Percentiles rank a stretch among this genome's conserved stretches.
phyloP scores from a whole-genome alignment of 2,329 filamentous ascomycete species.

The Colletotrichum neosansevieriae region DNA sequence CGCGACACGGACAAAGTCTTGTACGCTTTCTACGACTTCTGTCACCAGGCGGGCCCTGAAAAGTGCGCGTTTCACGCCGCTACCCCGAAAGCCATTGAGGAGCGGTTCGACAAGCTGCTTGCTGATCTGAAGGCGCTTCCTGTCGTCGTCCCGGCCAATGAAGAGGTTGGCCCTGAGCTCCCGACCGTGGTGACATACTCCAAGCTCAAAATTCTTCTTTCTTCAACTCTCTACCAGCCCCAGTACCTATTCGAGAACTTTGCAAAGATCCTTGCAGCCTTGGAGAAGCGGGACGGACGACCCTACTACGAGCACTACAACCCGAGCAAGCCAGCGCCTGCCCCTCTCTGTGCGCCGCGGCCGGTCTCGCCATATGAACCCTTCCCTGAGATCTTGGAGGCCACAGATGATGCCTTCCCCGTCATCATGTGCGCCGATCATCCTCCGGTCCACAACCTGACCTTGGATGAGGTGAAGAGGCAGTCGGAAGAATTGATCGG shows the following conservation, averaged over 20 bases:
- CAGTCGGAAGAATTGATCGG: conserved; percentile 50
- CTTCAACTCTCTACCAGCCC: conserved; percentile 59
- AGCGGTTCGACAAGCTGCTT: conserved; percentile 55
- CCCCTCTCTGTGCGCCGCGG: conserved; percentile 48
- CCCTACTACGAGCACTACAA: conserved; percentile 53
- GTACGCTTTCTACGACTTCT: conserved; percentile 64
- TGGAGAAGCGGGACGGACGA: conserved; percentile 58
- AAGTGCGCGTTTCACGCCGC: conserved; percentile 59
- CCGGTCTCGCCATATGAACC: conserved; percentile 49
- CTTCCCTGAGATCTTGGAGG: conserved; percentile 47
- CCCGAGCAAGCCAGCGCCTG: conserved; percentile 33
- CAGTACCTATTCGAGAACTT: conserved; percentile 55
- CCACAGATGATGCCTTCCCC: conserved; percentile 56
- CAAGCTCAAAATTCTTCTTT: conserved; percentile 57
- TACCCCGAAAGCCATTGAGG: conserved; percentile 53
- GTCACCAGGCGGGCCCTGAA: conserved; percentile 62
- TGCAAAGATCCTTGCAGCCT: conserved; percentile 56
- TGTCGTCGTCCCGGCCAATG: conserved; percentile 54
- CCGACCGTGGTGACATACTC: conserved; percentile 65
- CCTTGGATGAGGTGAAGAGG: conserved; percentile 49
- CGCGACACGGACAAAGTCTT: conserved; percentile 67
- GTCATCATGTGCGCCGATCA: conserved; percentile 61
- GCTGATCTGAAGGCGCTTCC: conserved; percentile 55
- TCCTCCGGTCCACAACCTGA: conserved; percentile 45
- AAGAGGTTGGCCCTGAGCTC: conserved; percentile 51